These are phyloP conservation scores for Trifolium pratense DNA, from an alignment of 306 rosid species.

Conservation along the genomic window DNA sequence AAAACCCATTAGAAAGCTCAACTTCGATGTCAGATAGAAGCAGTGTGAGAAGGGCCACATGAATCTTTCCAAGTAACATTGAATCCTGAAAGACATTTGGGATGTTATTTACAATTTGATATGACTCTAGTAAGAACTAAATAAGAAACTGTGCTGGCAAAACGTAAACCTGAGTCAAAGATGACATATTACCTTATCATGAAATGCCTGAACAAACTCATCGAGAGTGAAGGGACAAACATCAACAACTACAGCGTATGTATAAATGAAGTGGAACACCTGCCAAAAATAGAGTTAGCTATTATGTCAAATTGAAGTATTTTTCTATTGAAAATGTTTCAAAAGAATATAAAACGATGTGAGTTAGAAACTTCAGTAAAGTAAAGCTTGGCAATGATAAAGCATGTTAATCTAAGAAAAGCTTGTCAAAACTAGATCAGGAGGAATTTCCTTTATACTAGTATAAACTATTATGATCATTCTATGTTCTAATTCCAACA, in stretches of 20 bases:
- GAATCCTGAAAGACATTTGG: constrained; percentile 64
- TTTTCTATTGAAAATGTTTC: constrained; percentile 9
- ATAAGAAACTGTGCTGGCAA: constrained; percentile 25
- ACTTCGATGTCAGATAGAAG: constrained; percentile 76
- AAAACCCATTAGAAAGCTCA: constrained; percentile 63
- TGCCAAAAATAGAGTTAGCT: constrained; percentile 49
- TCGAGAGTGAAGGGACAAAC: constrained; percentile 89
- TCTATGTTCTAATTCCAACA: constrained; percentile 28
- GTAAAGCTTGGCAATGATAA: neutral
- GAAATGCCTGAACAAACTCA: constrained; percentile 91
- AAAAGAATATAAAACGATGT: constrained; percentile 16
- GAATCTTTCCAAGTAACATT: constrained; percentile 82
- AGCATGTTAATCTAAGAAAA: constrained; percentile 18
- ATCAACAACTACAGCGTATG: constrained; percentile 65
- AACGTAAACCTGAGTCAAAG: constrained; percentile 40
- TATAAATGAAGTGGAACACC: constrained; percentile 93
- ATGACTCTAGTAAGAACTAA: constrained; percentile 30
- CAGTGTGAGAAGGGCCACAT: constrained; percentile 77
- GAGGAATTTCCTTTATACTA: constrained; percentile 20
- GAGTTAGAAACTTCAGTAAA: constrained; percentile 22
- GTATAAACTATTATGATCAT: constrained; percentile 15
- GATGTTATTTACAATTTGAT: constrained; percentile 30
- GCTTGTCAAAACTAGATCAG: constrained; percentile 17
- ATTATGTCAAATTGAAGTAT: constrained; percentile 10
- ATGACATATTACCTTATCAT: constrained; percentile 76